phyloP scores from a whole-genome alignment of 176 grass and related monocot species.

The Juncus effusus region DNA sequence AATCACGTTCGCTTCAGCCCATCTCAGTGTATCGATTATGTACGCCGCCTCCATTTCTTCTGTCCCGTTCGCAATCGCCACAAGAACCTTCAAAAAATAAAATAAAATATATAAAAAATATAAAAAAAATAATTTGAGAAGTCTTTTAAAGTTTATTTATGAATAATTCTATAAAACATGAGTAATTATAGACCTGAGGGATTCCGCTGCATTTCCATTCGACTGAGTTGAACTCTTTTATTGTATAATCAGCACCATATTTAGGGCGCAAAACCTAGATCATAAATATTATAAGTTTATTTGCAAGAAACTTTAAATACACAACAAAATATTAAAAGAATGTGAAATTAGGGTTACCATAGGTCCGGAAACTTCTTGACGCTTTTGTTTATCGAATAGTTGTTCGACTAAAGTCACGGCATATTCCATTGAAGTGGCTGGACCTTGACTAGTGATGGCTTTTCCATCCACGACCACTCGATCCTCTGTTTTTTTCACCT shows the following conservation, averaged over 20 bases:
- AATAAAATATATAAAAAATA: conserved; percentile 13
- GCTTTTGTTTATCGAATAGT: conserved; percentile 57
- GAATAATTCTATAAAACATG: neutral
- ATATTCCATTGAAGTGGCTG: conserved; percentile 55
- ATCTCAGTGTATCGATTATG: conserved; percentile 74
- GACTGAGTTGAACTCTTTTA: conserved; percentile 49
- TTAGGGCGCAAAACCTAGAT: conserved; percentile 43
- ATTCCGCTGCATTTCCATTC: conserved; percentile 66
- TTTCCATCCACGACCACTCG: conserved; percentile 61
- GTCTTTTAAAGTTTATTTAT: neutral
- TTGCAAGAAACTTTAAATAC: neutral
- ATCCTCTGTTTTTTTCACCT: conserved; percentile 52
- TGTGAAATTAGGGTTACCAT: conserved; percentile 37
- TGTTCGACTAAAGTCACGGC: conserved; percentile 55
- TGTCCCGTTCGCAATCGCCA: conserved; percentile 87
- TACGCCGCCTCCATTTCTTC: conserved; percentile 90
- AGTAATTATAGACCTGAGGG: conserved; percentile 57
- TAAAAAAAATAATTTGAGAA: conserved; percentile 4
- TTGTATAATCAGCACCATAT: conserved; percentile 59
- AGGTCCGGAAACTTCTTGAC: conserved; percentile 54
- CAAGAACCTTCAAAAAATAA: conserved; percentile 63
- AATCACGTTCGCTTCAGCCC: conserved; percentile 73
- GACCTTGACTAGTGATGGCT: conserved; percentile 54
- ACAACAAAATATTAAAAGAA: neutral
- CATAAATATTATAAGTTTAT: neutral